These are phyloP conservation scores for Globisporangium takayamanum DNA, from an alignment of 352 stramenopile species.

Conservation along the genomic window DNA sequence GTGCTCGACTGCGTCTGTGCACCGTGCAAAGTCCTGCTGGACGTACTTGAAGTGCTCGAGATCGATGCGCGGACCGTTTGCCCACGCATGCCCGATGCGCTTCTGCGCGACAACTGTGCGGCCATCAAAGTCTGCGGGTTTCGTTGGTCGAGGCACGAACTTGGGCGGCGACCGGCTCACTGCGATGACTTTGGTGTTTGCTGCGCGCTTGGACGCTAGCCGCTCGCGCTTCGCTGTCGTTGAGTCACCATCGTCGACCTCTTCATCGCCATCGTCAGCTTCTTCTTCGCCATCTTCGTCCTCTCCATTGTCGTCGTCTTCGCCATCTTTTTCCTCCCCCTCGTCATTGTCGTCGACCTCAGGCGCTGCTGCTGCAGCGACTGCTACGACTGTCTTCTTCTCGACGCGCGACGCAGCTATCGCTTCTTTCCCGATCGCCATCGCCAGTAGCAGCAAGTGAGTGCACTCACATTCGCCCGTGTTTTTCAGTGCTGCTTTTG, in stretches of 20 bases:
- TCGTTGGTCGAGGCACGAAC: slow-evolving; percentile 15
- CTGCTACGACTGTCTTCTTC: background rate
- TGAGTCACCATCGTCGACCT: slow-evolving; percentile 13
- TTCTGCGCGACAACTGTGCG: slow-evolving; percentile 46
- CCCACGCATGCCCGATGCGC: slow-evolving; percentile 53
- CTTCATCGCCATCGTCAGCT: slow-evolving; percentile 16
- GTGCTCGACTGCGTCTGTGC: slow-evolving; percentile 44
- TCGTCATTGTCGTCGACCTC: slow-evolving; percentile 18
- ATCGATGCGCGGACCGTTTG: slow-evolving; percentile 54
- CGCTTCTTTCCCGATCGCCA: slow-evolving; percentile 4
- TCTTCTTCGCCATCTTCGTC: slow-evolving; percentile 20
- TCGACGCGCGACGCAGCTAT: background rate
- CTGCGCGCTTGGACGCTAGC: background rate
- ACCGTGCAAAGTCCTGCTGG: slow-evolving; percentile 53
- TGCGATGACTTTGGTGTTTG: slow-evolving; percentile 23
- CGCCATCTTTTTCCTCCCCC: slow-evolving; percentile 15
- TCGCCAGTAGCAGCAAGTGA: background rate
- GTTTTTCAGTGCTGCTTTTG: background rate
- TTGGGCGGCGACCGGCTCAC: slow-evolving; percentile 10
- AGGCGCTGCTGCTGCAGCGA: background rate
- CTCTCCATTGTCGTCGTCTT: slow-evolving; percentile 15
- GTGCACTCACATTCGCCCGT: background rate
- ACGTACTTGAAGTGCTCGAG: slow-evolving; percentile 65
- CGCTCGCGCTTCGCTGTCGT: slow-evolving; percentile 1
- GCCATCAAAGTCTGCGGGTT: slow-evolving; percentile 20